phyloP scores from a whole-genome alignment of 345 rosid species.

The Eucalyptus victrix region DNA sequence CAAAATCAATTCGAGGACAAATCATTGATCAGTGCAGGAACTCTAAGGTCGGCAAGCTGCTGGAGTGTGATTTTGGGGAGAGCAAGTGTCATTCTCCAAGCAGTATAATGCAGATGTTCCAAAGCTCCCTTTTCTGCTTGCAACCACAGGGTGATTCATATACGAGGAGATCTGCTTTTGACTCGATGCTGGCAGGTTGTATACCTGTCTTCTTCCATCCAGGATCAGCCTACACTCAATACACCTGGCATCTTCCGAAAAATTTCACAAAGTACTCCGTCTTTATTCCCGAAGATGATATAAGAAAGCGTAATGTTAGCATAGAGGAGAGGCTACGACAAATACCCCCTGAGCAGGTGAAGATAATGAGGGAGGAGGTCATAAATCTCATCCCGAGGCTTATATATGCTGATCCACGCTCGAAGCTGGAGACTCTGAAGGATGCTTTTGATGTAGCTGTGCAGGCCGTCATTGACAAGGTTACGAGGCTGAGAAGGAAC shows the following conservation, averaged over 20 bases:
- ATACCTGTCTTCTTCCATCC: constrained; percentile 24
- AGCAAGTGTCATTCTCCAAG: constrained; percentile 43
- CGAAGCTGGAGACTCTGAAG: constrained; percentile 25
- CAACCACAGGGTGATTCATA: constrained; percentile 49
- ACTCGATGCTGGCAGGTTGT: constrained; percentile 38
- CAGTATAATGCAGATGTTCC: constrained; percentile 48
- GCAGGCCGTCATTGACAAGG: constrained; percentile 34
- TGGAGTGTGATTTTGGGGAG: constrained; percentile 20
- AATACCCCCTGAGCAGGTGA: constrained; percentile 29
- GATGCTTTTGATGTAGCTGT: constrained; percentile 39
- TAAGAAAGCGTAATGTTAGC: constrained; percentile 19
- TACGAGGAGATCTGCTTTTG: constrained; percentile 40
- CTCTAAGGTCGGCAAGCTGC: background rate
- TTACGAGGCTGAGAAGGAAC: constrained; percentile 33
- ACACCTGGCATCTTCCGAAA: constrained; percentile 42
- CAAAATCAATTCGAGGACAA: constrained; percentile 8
- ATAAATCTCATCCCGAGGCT: constrained; percentile 27
- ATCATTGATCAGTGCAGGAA: background rate
- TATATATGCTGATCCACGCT: constrained; percentile 37
- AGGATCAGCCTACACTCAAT: constrained; percentile 41
- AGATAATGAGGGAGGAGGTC: constrained; percentile 34
- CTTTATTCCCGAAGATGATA: constrained; percentile 38
- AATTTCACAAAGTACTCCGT: constrained; percentile 23
- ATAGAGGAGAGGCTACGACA: constrained; percentile 24
- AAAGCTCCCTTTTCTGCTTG: constrained; percentile 32